phyloP scores from a whole-genome alignment of 768 basidiomycete genomes.

The Gloeopeniophorella convolvens region DNA sequence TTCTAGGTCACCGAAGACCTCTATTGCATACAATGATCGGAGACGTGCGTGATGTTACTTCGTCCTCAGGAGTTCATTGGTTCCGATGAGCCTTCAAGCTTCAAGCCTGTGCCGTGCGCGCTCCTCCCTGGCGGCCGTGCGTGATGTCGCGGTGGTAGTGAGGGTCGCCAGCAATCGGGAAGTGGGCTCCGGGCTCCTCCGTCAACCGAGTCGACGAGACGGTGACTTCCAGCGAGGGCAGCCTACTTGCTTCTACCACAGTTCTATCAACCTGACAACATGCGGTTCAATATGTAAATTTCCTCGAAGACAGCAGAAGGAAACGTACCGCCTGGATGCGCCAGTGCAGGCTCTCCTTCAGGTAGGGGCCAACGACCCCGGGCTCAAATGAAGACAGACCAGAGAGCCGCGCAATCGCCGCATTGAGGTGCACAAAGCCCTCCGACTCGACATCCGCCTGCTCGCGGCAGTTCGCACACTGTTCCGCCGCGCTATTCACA shows the following conservation, averaged over 20 bases:
- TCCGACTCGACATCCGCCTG: conserved; percentile 29
- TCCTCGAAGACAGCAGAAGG: too few species aligned
- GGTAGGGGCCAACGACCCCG: conserved; percentile 35
- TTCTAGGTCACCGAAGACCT: not conserved
- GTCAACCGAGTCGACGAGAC: conserved; percentile 1
- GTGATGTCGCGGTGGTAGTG: conserved; percentile 1
- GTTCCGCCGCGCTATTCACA: conserved; percentile 29
- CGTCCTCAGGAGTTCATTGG: not conserved
- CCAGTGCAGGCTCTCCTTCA: conserved; percentile 36
- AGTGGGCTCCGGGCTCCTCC: too few species aligned
- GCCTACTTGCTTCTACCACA: not conserved
- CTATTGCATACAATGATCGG: not conserved
- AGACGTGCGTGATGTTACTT: not conserved
- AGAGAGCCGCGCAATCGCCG: conserved; percentile 25
- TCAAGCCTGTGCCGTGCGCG: conserved; percentile 1
- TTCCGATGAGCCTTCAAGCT: too few species aligned
- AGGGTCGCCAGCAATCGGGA: not conserved
- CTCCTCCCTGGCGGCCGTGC: conserved; percentile 3
- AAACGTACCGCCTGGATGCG: conserved; percentile 34
- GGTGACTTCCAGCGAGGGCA: conserved; percentile 3
- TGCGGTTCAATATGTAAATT: too few species aligned
- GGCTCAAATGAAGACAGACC: conserved; percentile 33
- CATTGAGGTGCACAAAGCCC: conserved; percentile 41
- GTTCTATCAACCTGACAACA: not conserved
- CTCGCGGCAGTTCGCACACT: conserved; percentile 36